Conservation (phyloP, 2,329 filamentous ascomycete genomes). For the Zymoseptoria brevis region DNA sequence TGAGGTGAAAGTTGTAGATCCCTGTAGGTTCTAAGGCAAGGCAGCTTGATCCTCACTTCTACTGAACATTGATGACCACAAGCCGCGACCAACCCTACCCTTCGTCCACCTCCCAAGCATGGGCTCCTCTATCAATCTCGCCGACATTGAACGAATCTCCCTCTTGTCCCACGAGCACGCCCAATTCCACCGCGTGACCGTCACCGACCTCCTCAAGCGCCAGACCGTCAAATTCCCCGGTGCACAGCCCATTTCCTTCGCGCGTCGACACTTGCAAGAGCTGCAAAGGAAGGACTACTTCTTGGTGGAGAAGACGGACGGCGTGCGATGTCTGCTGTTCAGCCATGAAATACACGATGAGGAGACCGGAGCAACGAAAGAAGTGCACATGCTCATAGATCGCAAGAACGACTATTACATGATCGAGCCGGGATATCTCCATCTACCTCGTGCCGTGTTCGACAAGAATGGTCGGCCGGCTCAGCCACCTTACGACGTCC, state of each 20-base stretch:
- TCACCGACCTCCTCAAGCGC: constrained; percentile 57
- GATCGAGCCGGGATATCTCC: constrained; percentile 60
- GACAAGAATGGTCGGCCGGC: not conserved
- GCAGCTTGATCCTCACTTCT: no score
- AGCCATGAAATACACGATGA: constrained; percentile 54
- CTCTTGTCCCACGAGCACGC: constrained; percentile 15
- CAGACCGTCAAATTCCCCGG: constrained; percentile 67
- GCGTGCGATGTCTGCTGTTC: constrained; percentile 91
- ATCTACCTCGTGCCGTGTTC: constrained; percentile 46
- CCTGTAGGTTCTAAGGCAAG: no score
- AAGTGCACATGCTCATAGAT: constrained; percentile 88
- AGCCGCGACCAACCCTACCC: not conserved
- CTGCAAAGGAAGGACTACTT: constrained; percentile 82
- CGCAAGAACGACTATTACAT: constrained; percentile 97
- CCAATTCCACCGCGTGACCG: constrained; percentile 22
- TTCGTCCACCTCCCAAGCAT: constrained; percentile 1
- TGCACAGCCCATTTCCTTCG: constrained; percentile 91
- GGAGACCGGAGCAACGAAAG: constrained; percentile 27
- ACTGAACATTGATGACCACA: not conserved
- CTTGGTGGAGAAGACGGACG: constrained; percentile 96
- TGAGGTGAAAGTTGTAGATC: not conserved
- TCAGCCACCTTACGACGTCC: constrained; percentile 30
- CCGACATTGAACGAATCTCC: constrained; percentile 5
- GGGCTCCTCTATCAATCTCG: constrained; percentile 7
- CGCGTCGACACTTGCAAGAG: constrained; percentile 71